Evolutionary conservation across 345 rosid genomes (phyloP), one percentile per base, ranked within the genome.

Genomic region (Euclidium syriacum): DNA sequence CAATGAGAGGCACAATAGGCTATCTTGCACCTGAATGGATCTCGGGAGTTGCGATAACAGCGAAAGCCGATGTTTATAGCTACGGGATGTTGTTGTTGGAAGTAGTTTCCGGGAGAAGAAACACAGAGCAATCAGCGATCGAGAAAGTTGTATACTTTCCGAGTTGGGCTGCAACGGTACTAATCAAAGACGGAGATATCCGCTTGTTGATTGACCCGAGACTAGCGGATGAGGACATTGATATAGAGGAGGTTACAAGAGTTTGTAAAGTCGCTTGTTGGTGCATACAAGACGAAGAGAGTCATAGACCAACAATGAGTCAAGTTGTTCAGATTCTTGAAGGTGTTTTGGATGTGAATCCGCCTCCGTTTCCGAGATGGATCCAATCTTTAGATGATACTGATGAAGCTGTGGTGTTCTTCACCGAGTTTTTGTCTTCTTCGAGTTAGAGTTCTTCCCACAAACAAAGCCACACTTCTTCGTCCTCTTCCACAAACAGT

Each of bases 21-120:
- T 91, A 91, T 64, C 95, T 91, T 4, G 98, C 95, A 3, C 96
- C 95, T 0, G 96, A 91, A 66, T 91, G 96, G 98, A 81, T 91
- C 49, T 87, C 98, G 1, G 94, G 95, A 29, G 86, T 84, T 15
- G 85, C 94, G 18, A 75, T 85, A 41, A 88, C 91, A 5, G 81
- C 88, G 3, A 88, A 91, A 63, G 96, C 91, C 1, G 96, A 91
- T 62, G 96, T 88, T 24, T 91, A 85, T 58, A 91, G 98, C 75
- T 88, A 80, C 7, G 98, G 98, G 6, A 88, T 91, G 96, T 82
- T 88, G 95, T 75, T 91, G 15, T 82, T 88, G 5, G 98, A 91
- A 74, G 10, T 85, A 48, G 76, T 85, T 15, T 88, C 91, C 0
- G 98, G 96, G 50, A 83, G 80, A 73, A 84, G 96, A 55, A 91